Evolutionary conservation across 2,329 filamentous ascomycete species (phyloP), one percentile per base, ranked within the genome.

Genomic region (Cryoendolithus antarcticus): DNA sequence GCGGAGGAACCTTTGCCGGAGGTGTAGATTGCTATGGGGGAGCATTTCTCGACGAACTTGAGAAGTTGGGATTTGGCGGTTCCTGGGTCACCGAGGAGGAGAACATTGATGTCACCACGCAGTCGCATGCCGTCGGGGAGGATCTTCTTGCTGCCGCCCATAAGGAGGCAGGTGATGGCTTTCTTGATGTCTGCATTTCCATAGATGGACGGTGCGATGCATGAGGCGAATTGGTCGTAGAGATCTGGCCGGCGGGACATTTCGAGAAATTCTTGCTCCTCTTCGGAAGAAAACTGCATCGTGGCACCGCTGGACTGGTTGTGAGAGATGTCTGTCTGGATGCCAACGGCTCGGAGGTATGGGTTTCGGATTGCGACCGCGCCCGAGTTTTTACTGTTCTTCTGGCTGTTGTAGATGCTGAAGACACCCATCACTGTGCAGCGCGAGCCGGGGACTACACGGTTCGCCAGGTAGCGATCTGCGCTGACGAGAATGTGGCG

Each of bases 1-100:
- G 91, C 91, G 2, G 89, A 96, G 1, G 91, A 96, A 49, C 91
- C 91, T 63, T 98, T 98, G 51, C 91, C 91, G 4, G 91, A 98
- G 0, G 91, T 98, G 66, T 98, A 98, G 51, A 98, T 95, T 30
- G 91, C 89, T 46, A 96, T 95, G 2, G 91, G 91, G 2, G 91
- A 84, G 5, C 84, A 89, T 59, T 93, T 93, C 58, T 96, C 88
- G 4, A 96, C 91, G 56, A 96, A 98, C 59, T 98, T 98, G 32
- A 98, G 69, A 5, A 98, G 68, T 60, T 98, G 91, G 6, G 91
- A 98, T 61, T 98, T 98, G 42, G 91, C 91, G 1, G 91, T 98
- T 75, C 91, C 91, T 1, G 91, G 91, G 48, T 98, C 91, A 74
- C 91, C 91, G 15, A 98, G 80, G 19, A 98, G 74, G 9, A 98